Conservation (phyloP, 2,329 filamentous ascomycete genomes). For the Apiospora koreana region DNA sequence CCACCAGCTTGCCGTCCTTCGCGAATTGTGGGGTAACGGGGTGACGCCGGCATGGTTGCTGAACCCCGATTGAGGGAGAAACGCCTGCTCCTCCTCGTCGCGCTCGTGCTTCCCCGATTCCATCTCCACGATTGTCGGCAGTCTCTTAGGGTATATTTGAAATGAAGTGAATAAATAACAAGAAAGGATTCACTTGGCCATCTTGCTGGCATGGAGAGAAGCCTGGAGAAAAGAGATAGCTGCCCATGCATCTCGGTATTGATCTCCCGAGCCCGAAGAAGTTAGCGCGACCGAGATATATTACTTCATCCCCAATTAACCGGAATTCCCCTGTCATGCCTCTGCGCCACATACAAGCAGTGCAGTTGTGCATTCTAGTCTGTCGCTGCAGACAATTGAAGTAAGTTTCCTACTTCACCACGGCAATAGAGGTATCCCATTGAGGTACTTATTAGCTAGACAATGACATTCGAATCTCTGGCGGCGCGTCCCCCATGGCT, state of each 20-base stretch:
- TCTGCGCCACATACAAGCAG: too few relatives aligned
- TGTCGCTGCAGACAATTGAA: too few relatives aligned
- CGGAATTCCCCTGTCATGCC: not conserved
- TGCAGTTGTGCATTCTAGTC: too few relatives aligned
- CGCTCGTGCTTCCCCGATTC: slow-evolving; percentile 21
- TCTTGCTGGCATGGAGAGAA: not conserved
- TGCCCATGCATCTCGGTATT: not conserved
- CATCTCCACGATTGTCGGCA: not conserved
- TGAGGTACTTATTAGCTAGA: too few relatives aligned
- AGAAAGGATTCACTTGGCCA: not conserved
- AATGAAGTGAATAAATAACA: not conserved
- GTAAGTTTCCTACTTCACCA: too few relatives aligned
- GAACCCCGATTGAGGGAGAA: slow-evolving; percentile 22
- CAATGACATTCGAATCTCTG: too few relatives aligned
- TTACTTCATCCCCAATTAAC: not conserved
- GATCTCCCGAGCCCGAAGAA: not conserved
- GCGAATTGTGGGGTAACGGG: not conserved
- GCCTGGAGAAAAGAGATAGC: not conserved
- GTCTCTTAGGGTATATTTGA: not conserved
- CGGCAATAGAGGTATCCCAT: too few relatives aligned
- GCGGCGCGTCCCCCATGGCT: not conserved
- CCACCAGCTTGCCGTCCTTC: slow-evolving; percentile 21
- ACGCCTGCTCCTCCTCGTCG: slow-evolving; percentile 33
- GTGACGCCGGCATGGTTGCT: slow-evolving; percentile 14
- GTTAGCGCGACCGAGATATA: slow-evolving; percentile 1